phyloP scores from a whole-genome alignment of 2,329 filamentous ascomycete species.

The Colletotrichum salicis region DNA sequence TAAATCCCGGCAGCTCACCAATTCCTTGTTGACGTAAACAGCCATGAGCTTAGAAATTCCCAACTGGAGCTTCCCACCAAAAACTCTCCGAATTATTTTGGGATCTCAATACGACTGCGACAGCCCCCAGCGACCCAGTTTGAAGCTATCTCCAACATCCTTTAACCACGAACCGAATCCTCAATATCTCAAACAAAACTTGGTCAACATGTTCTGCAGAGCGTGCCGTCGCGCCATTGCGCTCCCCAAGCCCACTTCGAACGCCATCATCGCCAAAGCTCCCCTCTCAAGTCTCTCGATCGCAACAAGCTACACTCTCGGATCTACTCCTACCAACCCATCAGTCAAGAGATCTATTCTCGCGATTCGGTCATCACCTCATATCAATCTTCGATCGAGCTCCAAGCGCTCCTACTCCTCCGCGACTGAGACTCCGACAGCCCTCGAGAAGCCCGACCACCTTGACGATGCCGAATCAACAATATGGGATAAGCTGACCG shows the following conservation, averaged over 20 bases:
- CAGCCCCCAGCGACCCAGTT: background rate
- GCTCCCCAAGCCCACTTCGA: conserved; percentile 15
- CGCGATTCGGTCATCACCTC: background rate
- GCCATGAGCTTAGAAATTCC: conserved; percentile 27
- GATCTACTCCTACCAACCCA: background rate
- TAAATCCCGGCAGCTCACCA: background rate
- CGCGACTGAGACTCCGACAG: background rate
- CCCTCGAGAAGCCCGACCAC: conserved; percentile 57
- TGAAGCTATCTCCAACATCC: too few species aligned
- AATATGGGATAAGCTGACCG: conserved; percentile 65
- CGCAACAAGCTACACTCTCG: conserved; percentile 46
- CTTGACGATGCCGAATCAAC: conserved; percentile 66
- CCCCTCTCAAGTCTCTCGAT: conserved; percentile 53
- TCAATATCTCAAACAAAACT: background rate
- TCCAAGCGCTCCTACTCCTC: conserved; percentile 25
- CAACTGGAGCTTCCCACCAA: conserved; percentile 7
- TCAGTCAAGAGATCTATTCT: background rate
- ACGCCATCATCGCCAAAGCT: conserved; percentile 10
- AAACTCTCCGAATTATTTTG: background rate
- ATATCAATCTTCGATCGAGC: background rate
- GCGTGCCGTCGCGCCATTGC: conserved; percentile 34
- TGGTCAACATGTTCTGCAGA: conserved; percentile 32
- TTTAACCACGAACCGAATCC: too few species aligned
- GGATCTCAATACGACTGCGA: background rate
- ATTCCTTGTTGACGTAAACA: conserved; percentile 18